Conservation (phyloP, 2,329 filamentous ascomycete species). For the Penicillium sp. region DNA sequence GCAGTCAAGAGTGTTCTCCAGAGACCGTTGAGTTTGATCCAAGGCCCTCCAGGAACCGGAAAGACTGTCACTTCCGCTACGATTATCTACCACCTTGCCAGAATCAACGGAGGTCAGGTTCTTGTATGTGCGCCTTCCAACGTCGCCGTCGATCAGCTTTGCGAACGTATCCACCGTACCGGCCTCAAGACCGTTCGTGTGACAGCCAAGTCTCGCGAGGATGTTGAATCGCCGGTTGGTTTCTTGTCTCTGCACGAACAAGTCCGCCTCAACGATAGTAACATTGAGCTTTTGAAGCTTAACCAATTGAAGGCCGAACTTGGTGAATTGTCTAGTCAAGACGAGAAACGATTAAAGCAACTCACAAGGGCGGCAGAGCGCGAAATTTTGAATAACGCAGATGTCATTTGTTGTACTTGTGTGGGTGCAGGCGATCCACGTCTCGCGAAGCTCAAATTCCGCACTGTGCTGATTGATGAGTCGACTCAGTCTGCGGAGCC, state of each 20-base stretch:
- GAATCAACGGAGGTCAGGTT: conserved; percentile 92
- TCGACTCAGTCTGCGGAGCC: conserved; percentile 98
- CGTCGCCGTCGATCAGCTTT: conserved; percentile 97
- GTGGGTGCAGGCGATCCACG: conserved; percentile 96
- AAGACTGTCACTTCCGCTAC: conserved; percentile 99
- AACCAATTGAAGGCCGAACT: conserved; percentile 90
- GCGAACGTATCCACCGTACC: conserved; percentile 92
- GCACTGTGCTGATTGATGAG: conserved; percentile 96
- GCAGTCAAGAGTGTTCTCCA: conserved; percentile 95
- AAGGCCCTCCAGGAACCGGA: conserved; percentile 94
- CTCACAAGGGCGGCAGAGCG: conserved; percentile 91
- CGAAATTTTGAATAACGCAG: conserved; percentile 91
- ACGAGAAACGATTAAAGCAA: conserved; percentile 98
- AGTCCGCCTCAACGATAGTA: conserved; percentile 96
- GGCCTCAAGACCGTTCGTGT: conserved; percentile 95
- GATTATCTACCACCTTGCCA: conserved; percentile 96
- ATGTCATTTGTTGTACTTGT: conserved; percentile 98
- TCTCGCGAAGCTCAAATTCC: conserved; percentile 95
- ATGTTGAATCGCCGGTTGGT: conserved; percentile 97
- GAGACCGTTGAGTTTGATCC: conserved; percentile 92
- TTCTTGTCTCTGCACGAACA: conserved; percentile 96
- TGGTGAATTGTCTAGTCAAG: conserved; percentile 89
- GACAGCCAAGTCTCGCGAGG: conserved; percentile 97
- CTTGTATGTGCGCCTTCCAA: conserved; percentile 97
- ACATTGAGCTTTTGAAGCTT: conserved; percentile 88